phyloP scores from a whole-genome alignment of 1,284 basidiomycete species.

The Heliocybe sulcata region DNA sequence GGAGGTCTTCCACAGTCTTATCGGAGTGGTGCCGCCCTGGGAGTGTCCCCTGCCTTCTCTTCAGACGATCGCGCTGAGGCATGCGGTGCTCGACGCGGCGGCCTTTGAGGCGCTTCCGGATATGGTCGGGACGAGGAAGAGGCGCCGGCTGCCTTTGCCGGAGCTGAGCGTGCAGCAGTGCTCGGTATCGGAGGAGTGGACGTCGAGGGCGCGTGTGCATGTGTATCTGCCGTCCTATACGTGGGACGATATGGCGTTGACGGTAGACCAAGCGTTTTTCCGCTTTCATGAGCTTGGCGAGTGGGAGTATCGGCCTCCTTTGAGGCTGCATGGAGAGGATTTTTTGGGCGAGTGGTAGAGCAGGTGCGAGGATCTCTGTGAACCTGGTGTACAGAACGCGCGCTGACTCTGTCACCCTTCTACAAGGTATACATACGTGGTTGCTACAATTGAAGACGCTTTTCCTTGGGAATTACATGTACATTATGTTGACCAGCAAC shows the following conservation, averaged over 20 bases:
- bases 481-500: not conserved
- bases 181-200: not conserved
- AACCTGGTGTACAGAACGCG: not conserved
- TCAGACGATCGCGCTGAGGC: not conserved
- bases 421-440: too few species aligned
- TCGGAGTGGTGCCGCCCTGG: not conserved
- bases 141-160: not conserved
- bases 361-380: not conserved
- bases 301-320: not conserved
- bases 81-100: not conserved
- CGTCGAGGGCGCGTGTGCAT: not conserved
- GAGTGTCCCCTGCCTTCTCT: not conserved
- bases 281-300: not conserved
- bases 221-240: not conserved
- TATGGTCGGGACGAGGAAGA: not conserved
- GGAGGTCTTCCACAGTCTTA: not conserved
- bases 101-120: not conserved
- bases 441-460: not conserved
- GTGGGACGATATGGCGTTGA: not conserved
- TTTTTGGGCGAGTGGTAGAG: not conserved
- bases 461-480: not conserved
- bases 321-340: not conserved
- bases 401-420: too few species aligned
- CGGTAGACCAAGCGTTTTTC: not conserved
- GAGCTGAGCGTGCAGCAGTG: not conserved